Base-by-base conservation (phyloP, 164 flowering plant species). In the Umbilicus rupestris region DNA sequence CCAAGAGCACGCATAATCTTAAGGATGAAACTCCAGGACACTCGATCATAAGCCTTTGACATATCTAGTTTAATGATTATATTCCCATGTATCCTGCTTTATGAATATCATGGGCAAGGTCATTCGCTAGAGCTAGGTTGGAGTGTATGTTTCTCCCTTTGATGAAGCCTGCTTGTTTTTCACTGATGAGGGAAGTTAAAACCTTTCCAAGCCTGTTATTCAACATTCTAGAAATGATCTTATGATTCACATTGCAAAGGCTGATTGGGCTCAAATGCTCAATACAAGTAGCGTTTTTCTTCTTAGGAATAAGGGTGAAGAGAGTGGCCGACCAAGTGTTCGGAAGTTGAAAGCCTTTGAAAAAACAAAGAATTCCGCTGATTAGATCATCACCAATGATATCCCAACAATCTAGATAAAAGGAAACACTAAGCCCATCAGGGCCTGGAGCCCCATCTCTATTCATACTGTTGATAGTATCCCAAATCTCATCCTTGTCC, bases 201-300 rank as follows among this genome's bases (percentile, higher is more conserved):
- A 63, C 3, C 19, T 3, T 6, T 16, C 41, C 17, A 11, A 63
- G 42, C 22, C 65, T 31, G 5, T 35, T 29, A 63, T 30, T 35
- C 5, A 63, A 15, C 5, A 63, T 29, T 9, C 16, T 31, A 35
- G 42, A 14, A 63, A 63, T 63, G 37, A 63, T 35, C 37, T 63
- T 63, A 1, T 11, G 19, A n/a, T n/a, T 30, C n/a, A 63, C 31
- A 63, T 63, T 63, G 22, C 65, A 63, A 3, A 63, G 65, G 4
- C 35, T 24, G 37, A 63, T 63, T 26, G 65, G 65, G 7, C 65
- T 31, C 15, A 30, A 31, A 20, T 63, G 0, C 17, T 35, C 26
- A 31, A 28, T 16, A 12, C 6, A 7, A 0, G 17, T 30, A 63
- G 42, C 41, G 6, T 63, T 7, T 16, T 31, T n/a, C 5, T 30